A percentile compares a stretch with the other conserved stretches of the same genome.
Conservation (phyloP, 345 rosid species). For the Eucalyptus sp. region DNA sequence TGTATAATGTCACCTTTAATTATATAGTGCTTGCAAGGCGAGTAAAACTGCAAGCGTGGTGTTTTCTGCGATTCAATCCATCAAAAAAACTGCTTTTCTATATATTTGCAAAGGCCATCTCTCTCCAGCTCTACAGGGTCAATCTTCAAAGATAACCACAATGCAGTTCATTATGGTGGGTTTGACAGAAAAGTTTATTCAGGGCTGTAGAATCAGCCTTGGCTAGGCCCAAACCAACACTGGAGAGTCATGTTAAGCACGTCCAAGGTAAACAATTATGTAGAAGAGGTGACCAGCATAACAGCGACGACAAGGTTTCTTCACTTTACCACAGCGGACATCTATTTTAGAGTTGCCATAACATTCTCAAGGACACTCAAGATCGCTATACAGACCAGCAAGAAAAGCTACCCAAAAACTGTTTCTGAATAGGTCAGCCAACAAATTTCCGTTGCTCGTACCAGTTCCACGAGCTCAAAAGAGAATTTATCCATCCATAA, state of each 20-base stretch:
- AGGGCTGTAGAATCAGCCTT: too few species aligned
- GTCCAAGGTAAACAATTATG: background rate
- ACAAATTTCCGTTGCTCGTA: background rate
- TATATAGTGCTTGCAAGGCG: background rate
- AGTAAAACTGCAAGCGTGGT: background rate
- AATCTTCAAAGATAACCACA: too few species aligned
- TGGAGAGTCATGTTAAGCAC: too few species aligned
- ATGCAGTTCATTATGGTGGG: too few species aligned
- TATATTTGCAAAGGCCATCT: too few species aligned
- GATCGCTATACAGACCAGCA: background rate
- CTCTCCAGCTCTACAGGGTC: too few species aligned
- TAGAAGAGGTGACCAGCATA: background rate
- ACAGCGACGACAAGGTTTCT: background rate
- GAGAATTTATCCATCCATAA: background rate
- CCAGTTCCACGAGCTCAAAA: background rate
- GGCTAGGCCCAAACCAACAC: too few species aligned
- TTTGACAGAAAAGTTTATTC: too few species aligned
- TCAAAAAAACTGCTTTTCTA: too few species aligned
- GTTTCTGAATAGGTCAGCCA: background rate
- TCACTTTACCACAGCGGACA: background rate
- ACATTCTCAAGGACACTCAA: background rate
- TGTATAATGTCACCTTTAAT: background rate
- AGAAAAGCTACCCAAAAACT: background rate
- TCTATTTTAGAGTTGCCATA: background rate
- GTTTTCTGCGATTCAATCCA: too few species aligned